Percentiles rank a stretch among this genome's conserved stretches.
Evolutionary conservation across 2,329 filamentous ascomycete genomes (phyloP).

Genomic region (Cladosporium sp.): DNA sequence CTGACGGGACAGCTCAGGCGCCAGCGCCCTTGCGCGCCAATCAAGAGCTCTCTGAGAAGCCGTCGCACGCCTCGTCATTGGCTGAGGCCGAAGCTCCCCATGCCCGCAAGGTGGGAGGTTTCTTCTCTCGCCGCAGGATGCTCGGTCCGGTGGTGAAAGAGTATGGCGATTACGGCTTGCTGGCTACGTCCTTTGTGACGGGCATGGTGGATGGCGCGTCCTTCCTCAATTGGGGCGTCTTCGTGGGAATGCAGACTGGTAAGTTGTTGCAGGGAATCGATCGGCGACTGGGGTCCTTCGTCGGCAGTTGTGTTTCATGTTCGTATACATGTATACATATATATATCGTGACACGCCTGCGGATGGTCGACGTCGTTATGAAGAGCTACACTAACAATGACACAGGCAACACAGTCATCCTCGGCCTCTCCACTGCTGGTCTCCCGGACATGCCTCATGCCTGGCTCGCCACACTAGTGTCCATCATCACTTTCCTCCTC

Average conservation of each 20-base stretch:
- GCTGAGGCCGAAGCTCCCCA: constrained; percentile 18
- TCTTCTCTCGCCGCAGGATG: constrained; percentile 30
- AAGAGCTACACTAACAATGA: constrained; percentile 6
- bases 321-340: background rate
- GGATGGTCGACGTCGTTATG: background rate
- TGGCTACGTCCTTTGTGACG: constrained; percentile 48
- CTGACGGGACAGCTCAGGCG: background rate
- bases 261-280: constrained; percentile 19
- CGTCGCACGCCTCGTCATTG: constrained; percentile 13
- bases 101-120: constrained; percentile 16
- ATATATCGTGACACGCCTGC: background rate
- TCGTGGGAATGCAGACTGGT: constrained; percentile 57
- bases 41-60: constrained; percentile 2
- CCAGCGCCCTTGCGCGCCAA: constrained; percentile 8
- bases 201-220: constrained; percentile 50
- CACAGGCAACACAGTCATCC: constrained; percentile 62
- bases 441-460: constrained; percentile 54
- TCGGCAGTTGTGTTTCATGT: background rate
- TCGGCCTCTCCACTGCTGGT: constrained; percentile 58
- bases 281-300: background rate
- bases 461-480: constrained; percentile 56
- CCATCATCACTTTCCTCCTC: constrained; percentile 55
- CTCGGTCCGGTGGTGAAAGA: constrained; percentile 35
- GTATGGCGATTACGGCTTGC: constrained; percentile 34
- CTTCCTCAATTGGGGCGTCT: constrained; percentile 52